phyloP scores from a whole-genome alignment of 106 monocot genomes.

The Platanthera guangdongensis region DNA sequence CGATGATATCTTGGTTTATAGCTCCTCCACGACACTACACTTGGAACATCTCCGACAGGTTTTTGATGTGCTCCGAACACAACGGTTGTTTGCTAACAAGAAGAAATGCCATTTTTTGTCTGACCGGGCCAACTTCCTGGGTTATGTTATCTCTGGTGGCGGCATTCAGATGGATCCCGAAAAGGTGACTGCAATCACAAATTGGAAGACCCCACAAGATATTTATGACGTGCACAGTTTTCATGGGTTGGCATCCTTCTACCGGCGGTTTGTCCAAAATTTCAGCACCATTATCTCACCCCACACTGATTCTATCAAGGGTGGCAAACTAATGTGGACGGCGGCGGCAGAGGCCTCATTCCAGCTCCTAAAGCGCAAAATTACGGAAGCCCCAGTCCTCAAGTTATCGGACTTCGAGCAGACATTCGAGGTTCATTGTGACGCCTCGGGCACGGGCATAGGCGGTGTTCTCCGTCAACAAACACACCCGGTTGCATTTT shows the following conservation, averaged over 20 bases:
- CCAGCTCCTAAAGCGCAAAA: too few species aligned
- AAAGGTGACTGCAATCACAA: conserved; percentile 3
- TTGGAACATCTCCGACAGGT: background rate
- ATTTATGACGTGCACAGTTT: background rate
- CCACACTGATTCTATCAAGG: conserved; percentile 1
- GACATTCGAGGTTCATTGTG: too few species aligned
- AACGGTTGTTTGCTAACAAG: background rate
- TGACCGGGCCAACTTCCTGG: background rate
- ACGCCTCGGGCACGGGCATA: too few species aligned
- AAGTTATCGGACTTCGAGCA: too few species aligned
- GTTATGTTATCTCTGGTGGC: background rate
- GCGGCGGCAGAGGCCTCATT: background rate
- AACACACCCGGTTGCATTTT: too few species aligned
- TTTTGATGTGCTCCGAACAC: background rate
- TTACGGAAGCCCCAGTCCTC: too few species aligned
- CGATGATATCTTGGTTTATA: conserved; percentile 11
- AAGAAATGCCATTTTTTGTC: conserved; percentile 7
- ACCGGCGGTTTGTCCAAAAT: background rate
- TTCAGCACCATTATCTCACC: conserved; percentile 9
- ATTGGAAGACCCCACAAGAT: background rate
- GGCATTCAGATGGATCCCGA: background rate
- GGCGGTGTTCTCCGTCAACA: too few species aligned
- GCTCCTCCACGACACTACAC: background rate
- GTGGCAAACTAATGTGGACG: background rate
- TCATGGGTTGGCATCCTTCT: conserved; percentile 6